These are phyloP conservation scores for Pseudogymnoascus sp. DNA, from an alignment of 2,329 filamentous ascomycete genomes.

Conservation along the genomic window DNA sequence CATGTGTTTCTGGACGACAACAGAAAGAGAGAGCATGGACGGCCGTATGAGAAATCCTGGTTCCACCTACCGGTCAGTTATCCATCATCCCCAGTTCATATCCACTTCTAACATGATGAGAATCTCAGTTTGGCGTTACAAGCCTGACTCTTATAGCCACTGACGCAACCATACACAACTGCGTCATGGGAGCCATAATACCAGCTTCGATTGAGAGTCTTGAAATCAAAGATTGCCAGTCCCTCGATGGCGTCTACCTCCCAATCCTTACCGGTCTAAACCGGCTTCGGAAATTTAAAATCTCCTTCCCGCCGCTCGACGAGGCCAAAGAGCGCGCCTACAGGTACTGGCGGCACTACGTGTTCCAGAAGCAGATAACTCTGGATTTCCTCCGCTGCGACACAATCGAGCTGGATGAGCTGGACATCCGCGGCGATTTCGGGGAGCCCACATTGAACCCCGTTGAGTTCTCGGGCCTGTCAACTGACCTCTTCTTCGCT, in stretches of 20 bases:
- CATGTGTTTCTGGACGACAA: neutral
- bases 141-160: neutral
- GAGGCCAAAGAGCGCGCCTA: constrained; percentile 4
- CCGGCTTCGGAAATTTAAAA: neutral
- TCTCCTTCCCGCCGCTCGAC: neutral
- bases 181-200: neutral
- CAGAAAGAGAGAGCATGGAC: neutral
- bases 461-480: neutral
- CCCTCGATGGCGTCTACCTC: neutral
- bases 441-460: neutral
- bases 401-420: neutral
- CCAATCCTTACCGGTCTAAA: neutral
- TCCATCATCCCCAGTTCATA: neutral
- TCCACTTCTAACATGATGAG: neutral
- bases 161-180: neutral
- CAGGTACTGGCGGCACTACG: neutral
- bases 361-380: neutral
- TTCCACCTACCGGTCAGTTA: neutral
- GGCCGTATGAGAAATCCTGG: neutral
- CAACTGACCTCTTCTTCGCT: neutral
- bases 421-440: neutral
- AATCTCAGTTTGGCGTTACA: neutral
- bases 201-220: neutral
- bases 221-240: neutral
- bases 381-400: neutral